phyloP scores from a whole-genome alignment of 164 flowering plant species.

The Nymphaea colorata region DNA sequence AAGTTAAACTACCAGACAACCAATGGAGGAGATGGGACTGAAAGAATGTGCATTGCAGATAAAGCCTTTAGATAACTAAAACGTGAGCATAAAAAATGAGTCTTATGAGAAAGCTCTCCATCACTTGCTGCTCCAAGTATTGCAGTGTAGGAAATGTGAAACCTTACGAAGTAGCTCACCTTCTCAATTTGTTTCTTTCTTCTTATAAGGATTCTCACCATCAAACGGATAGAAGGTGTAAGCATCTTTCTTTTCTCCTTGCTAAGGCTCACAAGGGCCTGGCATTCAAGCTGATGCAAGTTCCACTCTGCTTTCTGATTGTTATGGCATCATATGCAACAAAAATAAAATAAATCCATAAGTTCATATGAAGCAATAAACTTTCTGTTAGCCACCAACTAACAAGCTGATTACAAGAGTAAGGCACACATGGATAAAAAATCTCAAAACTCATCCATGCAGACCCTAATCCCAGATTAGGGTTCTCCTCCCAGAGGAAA shows the following conservation, averaged over 20 bases:
- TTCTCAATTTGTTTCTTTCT: slow-evolving; percentile 63
- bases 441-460: too few species aligned
- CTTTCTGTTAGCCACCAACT: not conserved
- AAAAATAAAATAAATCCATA: not conserved
- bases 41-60: too few species aligned
- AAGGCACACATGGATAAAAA: not conserved
- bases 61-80: too few species aligned
- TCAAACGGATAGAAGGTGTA: slow-evolving; percentile 76
- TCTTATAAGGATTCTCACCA: slow-evolving; percentile 61
- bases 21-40: too few species aligned
- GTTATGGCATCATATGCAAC: not conserved
- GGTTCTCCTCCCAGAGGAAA: too few species aligned
- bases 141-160: too few species aligned
- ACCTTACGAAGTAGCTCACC: slow-evolving; percentile 21
- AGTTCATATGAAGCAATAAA: not conserved
- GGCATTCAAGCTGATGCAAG: slow-evolving; percentile 72
- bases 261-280: slow-evolving; percentile 40
- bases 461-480: too few species aligned
- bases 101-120: too few species aligned
- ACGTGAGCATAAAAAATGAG: too few species aligned
- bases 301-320: slow-evolving; percentile 89
- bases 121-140: too few species aligned
- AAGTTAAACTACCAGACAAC: too few species aligned
- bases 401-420: not conserved
- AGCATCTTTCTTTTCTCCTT: slow-evolving; percentile 47